These are phyloP conservation scores for Cucumis cinereus DNA, from an alignment of 306 rosid species.

Conservation along the genomic window DNA sequence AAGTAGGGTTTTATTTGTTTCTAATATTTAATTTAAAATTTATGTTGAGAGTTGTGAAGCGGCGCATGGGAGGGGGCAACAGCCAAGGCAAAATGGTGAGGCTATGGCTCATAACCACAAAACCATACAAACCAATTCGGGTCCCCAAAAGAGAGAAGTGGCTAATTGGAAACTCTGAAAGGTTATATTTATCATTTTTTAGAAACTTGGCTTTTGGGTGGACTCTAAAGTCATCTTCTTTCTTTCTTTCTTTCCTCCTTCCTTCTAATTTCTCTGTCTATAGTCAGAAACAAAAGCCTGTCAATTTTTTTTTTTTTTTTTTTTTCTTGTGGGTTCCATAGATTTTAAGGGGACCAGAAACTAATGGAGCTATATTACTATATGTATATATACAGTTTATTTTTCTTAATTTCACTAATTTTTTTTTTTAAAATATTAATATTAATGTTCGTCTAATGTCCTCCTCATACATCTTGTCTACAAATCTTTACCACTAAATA, in stretches of 20 bases:
- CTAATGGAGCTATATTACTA: not conserved
- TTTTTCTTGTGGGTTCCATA: conserved; percentile 2
- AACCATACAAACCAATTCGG: conserved; percentile 9
- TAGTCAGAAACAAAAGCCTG: conserved; percentile 15
- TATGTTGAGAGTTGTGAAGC: conserved; percentile 18
- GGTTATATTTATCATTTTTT: conserved; percentile 9
- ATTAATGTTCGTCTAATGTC: not conserved
- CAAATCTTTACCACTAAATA: not conserved
- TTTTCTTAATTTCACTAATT: not conserved
- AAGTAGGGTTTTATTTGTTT: not conserved
- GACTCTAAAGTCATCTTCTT: conserved; percentile 29
- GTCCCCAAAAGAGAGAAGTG: conserved; percentile 7
- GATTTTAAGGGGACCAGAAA: not conserved
- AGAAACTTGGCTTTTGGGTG: conserved; percentile 38
- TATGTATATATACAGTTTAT: not conserved
- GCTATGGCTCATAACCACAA: conserved; percentile 6
- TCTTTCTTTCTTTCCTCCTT: not conserved
- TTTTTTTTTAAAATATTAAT: too few relatives aligned
- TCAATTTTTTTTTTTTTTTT: not conserved
- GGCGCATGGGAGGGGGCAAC: conserved; percentile 55
- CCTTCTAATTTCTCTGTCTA: not conserved
- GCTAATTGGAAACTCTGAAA: conserved; percentile 3
- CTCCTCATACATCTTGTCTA: not conserved
- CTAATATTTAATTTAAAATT: too few relatives aligned
- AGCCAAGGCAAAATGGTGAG: conserved; percentile 26